Conservation (phyloP, 352 stramenopile species). For the Plasmopara muralis region DNA sequence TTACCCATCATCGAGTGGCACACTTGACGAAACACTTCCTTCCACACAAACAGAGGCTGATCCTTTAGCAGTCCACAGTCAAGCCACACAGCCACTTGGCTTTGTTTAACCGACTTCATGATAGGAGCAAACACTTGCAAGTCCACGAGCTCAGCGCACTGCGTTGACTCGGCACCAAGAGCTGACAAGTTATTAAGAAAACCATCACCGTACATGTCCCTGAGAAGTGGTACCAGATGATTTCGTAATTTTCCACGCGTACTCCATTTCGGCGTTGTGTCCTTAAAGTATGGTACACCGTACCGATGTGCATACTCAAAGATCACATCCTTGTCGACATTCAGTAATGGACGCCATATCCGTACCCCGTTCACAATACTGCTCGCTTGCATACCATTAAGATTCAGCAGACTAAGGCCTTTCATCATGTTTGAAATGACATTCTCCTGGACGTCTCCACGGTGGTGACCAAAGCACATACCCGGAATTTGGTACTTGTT, state of each 20-base stretch:
- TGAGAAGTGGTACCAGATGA: constrained; percentile 89
- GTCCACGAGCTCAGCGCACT: constrained; percentile 68
- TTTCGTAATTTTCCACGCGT: constrained; percentile 95
- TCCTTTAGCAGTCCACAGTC: constrained; percentile 42
- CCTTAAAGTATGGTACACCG: constrained; percentile 96
- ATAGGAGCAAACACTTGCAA: constrained; percentile 51
- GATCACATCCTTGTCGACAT: constrained; percentile 92
- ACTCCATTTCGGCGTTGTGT: constrained; percentile 95
- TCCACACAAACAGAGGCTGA: constrained; percentile 84
- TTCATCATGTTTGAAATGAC: constrained; percentile 98
- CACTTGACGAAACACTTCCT: constrained; percentile 75
- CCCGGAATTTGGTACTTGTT: constrained; percentile 60
- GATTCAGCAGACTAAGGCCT: constrained; percentile 85
- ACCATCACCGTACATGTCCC: constrained; percentile 93
- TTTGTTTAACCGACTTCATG: constrained; percentile 46
- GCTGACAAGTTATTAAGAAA: constrained; percentile 80
- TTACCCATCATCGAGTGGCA: constrained; percentile 78
- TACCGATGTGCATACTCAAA: constrained; percentile 94
- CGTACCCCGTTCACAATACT: constrained; percentile 65
- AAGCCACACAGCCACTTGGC: constrained; percentile 65
- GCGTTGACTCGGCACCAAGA: constrained; percentile 69
- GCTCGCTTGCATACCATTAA: constrained; percentile 91
- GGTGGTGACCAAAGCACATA: constrained; percentile 96
- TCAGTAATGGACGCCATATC: constrained; percentile 91
- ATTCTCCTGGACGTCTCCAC: constrained; percentile 97